Conservation (phyloP, 2,329 filamentous ascomycete genomes). For the Trichoderma cornu-damae region DNA sequence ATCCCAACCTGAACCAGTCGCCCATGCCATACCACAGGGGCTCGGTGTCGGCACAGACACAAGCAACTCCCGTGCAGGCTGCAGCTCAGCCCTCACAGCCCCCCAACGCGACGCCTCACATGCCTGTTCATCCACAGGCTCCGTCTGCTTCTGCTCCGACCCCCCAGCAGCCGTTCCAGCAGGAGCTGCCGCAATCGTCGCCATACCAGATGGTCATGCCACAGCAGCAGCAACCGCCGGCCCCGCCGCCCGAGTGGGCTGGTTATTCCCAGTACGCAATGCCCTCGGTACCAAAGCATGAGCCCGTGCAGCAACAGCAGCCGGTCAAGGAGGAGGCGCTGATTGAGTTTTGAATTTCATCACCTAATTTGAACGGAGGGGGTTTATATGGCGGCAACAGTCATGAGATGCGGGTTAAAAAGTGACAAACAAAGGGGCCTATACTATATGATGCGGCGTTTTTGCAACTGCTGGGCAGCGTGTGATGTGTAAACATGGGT, state of each 20-base stretch:
- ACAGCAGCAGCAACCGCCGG: constrained; percentile 29
- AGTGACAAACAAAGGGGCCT: not conserved
- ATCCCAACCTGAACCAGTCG: constrained; percentile 46
- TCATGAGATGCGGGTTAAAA: not conserved
- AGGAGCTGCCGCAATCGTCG: constrained; percentile 17
- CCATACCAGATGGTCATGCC: constrained; percentile 28
- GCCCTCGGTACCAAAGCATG: constrained; percentile 52
- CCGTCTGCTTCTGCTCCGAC: constrained; percentile 1
- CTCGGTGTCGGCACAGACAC: constrained; percentile 35
- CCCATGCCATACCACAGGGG: constrained; percentile 42
- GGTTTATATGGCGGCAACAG: not conserved
- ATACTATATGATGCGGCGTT: constrained; percentile 8
- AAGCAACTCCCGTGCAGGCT: constrained; percentile 31
- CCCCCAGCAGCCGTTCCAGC: constrained; percentile 10
- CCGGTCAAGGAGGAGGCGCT: constrained; percentile 67
- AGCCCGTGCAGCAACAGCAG: constrained; percentile 34
- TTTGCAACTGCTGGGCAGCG: constrained; percentile 11
- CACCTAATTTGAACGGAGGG: not conserved
- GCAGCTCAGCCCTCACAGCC: constrained; percentile 30
- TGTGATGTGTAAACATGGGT: constrained; percentile 11
- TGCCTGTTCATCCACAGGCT: constrained; percentile 16
- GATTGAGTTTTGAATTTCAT: constrained; percentile 62
- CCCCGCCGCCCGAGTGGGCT: constrained; percentile 39
- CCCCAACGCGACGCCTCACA: constrained; percentile 22
- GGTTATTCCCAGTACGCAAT: constrained; percentile 58